These are phyloP conservation scores for Aspergillus fructus DNA, from an alignment of 2,329 filamentous ascomycete species.

Conservation along the genomic window DNA sequence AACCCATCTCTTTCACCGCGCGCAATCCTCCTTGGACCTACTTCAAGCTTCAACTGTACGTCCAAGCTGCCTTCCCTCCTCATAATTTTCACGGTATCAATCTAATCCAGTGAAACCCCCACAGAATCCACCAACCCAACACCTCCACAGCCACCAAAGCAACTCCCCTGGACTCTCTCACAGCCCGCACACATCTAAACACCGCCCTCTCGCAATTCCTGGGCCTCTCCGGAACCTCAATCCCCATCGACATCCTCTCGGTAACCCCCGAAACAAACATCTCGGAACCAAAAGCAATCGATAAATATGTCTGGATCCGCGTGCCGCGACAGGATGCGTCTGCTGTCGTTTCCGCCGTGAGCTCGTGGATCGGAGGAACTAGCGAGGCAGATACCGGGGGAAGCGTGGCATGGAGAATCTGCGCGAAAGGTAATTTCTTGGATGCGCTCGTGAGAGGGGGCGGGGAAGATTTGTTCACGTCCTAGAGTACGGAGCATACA, in stretches of 20 bases:
- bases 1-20: constrained; percentile 35
- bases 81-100: background rate
- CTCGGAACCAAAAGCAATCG: constrained; percentile 2
- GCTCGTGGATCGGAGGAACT: constrained; percentile 45
- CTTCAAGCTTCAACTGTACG: constrained; percentile 43
- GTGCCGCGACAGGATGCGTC: constrained; percentile 46
- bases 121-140: constrained; percentile 30
- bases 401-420: constrained; percentile 40
- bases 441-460: constrained; percentile 34
- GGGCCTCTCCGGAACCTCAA: constrained; percentile 47
- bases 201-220: constrained; percentile 49
- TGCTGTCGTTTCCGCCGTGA: constrained; percentile 45
- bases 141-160: constrained; percentile 15
- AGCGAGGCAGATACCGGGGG: constrained; percentile 10
- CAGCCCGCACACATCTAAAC: constrained; percentile 46
- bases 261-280: constrained; percentile 17
- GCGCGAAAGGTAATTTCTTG: constrained; percentile 38
- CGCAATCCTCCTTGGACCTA: constrained; percentile 47
- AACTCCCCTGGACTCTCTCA: constrained; percentile 44
- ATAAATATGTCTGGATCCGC: constrained; percentile 42
- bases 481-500: background rate
- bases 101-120: constrained; percentile 1
- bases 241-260: constrained; percentile 49
- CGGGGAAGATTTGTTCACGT: constrained; percentile 35
- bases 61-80: background rate